A percentile compares a stretch with the other conserved stretches of the same genome.
Conservation (phyloP, 2,329 filamentous ascomycete species). For the Ophiognomonia clavigignenti-juglandacearum region DNA sequence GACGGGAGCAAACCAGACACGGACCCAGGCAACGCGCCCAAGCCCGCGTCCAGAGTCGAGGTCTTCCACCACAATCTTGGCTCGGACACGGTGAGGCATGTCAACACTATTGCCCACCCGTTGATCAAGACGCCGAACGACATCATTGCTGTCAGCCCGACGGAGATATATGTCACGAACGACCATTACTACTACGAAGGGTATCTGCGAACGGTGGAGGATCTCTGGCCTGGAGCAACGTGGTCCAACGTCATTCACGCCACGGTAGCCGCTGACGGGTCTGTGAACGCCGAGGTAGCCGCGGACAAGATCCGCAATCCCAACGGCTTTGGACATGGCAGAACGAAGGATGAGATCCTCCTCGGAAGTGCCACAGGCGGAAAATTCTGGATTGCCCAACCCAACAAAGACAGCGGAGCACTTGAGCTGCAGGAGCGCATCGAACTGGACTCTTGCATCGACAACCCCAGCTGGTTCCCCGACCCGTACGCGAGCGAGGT, state of each 20-base stretch:
- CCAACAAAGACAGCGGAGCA: slow-evolving; percentile 11
- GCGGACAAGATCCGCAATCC: slow-evolving; percentile 10
- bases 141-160: slow-evolving; percentile 7
- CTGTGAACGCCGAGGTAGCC: slow-evolving; percentile 6
- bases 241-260: slow-evolving; percentile 14
- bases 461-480: slow-evolving; percentile 55
- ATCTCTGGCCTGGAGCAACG: background rate
- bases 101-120: slow-evolving; percentile 13
- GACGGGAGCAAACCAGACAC: background rate
- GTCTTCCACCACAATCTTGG: slow-evolving; percentile 13
- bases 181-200: slow-evolving; percentile 14
- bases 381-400: slow-evolving; percentile 1
- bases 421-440: slow-evolving; percentile 39
- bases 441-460: slow-evolving; percentile 38
- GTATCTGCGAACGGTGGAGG: slow-evolving; percentile 4
- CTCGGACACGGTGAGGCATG: slow-evolving; percentile 2
- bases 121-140: slow-evolving; percentile 15
- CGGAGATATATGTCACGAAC: slow-evolving; percentile 12
- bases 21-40: slow-evolving; percentile 3
- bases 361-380: slow-evolving; percentile 8
- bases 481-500: slow-evolving; percentile 43
- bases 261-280: background rate
- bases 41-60: slow-evolving; percentile 11
- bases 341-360: slow-evolving; percentile 9
- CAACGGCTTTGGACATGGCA: slow-evolving; percentile 12